Conservation (phyloP, 495 filamentous ascomycete genomes). For the Podospora comata region DNA sequence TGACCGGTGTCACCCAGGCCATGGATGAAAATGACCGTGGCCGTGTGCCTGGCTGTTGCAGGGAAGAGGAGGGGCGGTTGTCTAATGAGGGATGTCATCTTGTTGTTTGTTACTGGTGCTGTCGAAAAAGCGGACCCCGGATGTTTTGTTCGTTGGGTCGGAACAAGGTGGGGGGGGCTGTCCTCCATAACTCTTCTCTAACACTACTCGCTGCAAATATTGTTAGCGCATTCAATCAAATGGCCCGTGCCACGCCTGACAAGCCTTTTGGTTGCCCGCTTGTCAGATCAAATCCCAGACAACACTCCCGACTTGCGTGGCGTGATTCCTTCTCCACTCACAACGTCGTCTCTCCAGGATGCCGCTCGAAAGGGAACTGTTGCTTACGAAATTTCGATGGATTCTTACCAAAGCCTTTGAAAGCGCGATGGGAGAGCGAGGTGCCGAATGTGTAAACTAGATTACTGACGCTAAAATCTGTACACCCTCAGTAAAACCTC, state of each 20-base stretch:
- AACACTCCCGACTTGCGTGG: too few species aligned
- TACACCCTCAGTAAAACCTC: not conserved
- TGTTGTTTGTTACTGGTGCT: not conserved
- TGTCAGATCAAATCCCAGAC: too few species aligned
- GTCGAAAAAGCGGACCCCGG: not conserved
- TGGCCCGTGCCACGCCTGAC: not conserved
- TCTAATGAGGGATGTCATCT: slow-evolving; percentile 34
- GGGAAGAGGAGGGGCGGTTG: slow-evolving; percentile 64
- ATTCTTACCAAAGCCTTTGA: slow-evolving; percentile 12
- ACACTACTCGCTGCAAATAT: not conserved
- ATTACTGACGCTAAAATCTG: not conserved
- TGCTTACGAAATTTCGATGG: slow-evolving; percentile 5
- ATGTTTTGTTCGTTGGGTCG: not conserved
- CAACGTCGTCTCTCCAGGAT: not conserved
- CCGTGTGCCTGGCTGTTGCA: slow-evolving; percentile 85
- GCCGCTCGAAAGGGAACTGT: not conserved
- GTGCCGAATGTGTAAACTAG: not conserved
- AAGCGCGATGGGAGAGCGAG: not conserved
- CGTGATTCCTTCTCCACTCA: not conserved
- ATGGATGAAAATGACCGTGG: slow-evolving; percentile 91
- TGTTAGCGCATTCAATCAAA: not conserved
- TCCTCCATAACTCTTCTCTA: not conserved
- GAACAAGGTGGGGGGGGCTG: not conserved
- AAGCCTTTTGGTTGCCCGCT: not conserved
- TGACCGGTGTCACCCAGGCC: slow-evolving; percentile 70